Percentiles rank a stretch among this genome's conserved stretches.
phyloP scores from a whole-genome alignment of 306 rosid genomes.

The Glycine latifolia region DNA sequence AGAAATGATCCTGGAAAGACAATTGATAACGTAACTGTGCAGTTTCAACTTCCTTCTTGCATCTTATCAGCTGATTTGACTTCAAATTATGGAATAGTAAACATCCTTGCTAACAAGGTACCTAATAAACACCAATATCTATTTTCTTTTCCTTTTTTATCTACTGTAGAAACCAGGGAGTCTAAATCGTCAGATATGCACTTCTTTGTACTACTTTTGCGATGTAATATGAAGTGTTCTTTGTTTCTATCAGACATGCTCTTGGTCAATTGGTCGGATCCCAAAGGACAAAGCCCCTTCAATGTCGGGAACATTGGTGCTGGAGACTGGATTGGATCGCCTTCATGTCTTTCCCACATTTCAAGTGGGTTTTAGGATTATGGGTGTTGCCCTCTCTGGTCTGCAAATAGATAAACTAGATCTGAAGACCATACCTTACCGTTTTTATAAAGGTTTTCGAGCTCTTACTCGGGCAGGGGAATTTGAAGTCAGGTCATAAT shows the following conservation, averaged over 20 bases:
- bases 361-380: slow-evolving; percentile 79
- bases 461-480: slow-evolving; percentile 86
- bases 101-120: slow-evolving; percentile 86
- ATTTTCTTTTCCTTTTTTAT: not conserved
- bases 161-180: not conserved
- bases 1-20: slow-evolving; percentile 90
- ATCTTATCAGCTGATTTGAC: slow-evolving; percentile 79
- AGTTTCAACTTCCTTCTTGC: slow-evolving; percentile 85
- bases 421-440: slow-evolving; percentile 68
- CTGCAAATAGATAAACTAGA: slow-evolving; percentile 86
- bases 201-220: slow-evolving; percentile 34
- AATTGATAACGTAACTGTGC: slow-evolving; percentile 71
- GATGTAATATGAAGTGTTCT: slow-evolving; percentile 25
- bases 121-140: slow-evolving; percentile 7
- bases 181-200: not conserved
- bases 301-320: slow-evolving; percentile 86
- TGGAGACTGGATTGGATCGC: slow-evolving; percentile 80
- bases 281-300: slow-evolving; percentile 93
- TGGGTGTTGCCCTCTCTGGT: slow-evolving; percentile 93
- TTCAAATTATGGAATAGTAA: slow-evolving; percentile 87
- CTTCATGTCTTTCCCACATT: slow-evolving; percentile 89
- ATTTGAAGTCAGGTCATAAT: slow-evolving; percentile 82
- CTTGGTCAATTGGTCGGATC: slow-evolving; percentile 88
- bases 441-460: slow-evolving; percentile 89
- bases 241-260: slow-evolving; percentile 69